phyloP scores from a whole-genome alignment of 2,329 filamentous ascomycete species.

The Arthroderma sp. region DNA sequence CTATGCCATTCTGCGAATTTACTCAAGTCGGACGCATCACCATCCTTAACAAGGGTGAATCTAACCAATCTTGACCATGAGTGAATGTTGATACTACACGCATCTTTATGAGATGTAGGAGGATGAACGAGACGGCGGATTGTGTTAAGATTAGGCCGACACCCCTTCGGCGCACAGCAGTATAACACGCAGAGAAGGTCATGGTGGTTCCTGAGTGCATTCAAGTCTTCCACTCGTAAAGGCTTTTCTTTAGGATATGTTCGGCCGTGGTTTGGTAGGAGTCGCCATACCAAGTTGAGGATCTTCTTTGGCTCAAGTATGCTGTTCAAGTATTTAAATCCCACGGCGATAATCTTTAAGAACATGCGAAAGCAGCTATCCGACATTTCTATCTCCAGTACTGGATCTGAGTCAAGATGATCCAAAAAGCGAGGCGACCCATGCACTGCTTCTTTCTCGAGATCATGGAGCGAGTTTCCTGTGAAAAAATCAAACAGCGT shows the following conservation, averaged over 20 bases:
- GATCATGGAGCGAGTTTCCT: conserved; percentile 39
- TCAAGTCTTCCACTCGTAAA: conserved; percentile 42
- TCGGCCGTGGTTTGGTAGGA: conserved; percentile 50
- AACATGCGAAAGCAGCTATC: conserved; percentile 49
- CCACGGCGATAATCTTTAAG: conserved; percentile 44
- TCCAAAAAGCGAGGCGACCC: conserved; percentile 46
- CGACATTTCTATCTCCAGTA: conserved; percentile 33
- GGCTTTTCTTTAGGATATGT: conserved; percentile 47
- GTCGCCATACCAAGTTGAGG: conserved; percentile 44
- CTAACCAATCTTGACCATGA: conserved; percentile 46
- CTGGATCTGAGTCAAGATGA: conserved; percentile 34
- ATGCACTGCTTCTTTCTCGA: conserved; percentile 40
- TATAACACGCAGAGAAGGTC: conserved; percentile 50
- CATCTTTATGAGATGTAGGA: conserved; percentile 45
- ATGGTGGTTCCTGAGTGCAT: conserved; percentile 50
- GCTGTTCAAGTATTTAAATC: conserved; percentile 37
- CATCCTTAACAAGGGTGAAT: conserved; percentile 45
- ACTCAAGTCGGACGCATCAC: conserved; percentile 34
- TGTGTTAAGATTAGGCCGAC: conserved; percentile 41
- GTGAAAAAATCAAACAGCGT: conserved; percentile 50
- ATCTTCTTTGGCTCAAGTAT: conserved; percentile 43
- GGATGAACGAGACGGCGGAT: conserved; percentile 47
- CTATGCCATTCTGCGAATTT: conserved; percentile 45
- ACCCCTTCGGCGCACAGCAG: conserved; percentile 43
- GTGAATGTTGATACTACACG: conserved; percentile 46